Conservation (phyloP, 257 asterid species). For the Solanum bulbocastanum region DNA sequence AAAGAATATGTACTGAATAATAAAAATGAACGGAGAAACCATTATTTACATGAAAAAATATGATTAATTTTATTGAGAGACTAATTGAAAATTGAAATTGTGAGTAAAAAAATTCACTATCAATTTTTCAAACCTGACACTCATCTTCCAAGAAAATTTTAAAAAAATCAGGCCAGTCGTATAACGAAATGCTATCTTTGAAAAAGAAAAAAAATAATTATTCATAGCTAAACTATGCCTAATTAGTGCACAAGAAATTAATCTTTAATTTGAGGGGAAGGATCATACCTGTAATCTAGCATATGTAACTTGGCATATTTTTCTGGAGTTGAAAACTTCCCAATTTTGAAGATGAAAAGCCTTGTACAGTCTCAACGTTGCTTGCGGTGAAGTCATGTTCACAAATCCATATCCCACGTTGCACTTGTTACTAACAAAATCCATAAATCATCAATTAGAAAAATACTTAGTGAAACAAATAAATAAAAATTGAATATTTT, state of each 20-base stretch:
- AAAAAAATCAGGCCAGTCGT: not conserved
- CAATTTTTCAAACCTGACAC: not conserved
- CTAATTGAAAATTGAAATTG: not conserved
- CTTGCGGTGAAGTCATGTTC: slow-evolving; percentile 99
- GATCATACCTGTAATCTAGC: slow-evolving; percentile 79
- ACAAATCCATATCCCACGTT: slow-evolving; percentile 98
- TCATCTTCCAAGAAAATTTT: not conserved
- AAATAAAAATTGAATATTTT: not conserved
- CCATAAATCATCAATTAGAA: not conserved
- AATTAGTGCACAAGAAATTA: not conserved
- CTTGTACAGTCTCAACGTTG: slow-evolving; percentile 75
- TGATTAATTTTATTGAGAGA: not conserved
- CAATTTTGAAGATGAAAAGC: slow-evolving; percentile 88
- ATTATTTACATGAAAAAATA: not conserved
- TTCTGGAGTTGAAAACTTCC: slow-evolving; percentile 93
- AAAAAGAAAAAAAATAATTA: not conserved
- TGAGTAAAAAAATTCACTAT: not conserved
- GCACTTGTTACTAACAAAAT: slow-evolving; percentile 60
- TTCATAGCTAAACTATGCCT: not conserved
- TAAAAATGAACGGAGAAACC: not conserved
- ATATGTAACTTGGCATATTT: slow-evolving; percentile 90
- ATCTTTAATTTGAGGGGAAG: not conserved
- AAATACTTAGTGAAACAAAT: not conserved
- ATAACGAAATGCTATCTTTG: not conserved
- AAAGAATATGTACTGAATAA: too few species aligned